These are phyloP conservation scores for Dissophora ornata DNA, from an alignment of 192 early-diverging fungal species.

Conservation along the genomic window DNA sequence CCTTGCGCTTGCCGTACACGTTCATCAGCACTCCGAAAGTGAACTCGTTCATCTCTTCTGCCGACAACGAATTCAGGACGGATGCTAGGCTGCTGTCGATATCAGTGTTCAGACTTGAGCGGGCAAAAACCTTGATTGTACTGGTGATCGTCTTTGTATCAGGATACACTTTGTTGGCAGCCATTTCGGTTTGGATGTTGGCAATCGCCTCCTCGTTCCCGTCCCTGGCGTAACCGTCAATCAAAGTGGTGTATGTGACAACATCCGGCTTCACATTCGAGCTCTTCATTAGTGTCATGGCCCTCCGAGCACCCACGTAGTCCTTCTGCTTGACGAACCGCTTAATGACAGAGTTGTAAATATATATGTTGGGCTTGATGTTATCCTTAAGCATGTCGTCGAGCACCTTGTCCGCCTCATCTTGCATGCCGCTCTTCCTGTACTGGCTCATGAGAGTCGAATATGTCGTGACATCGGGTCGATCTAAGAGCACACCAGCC, in stretches of 20 bases:
- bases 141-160: constrained; percentile 43
- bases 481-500: neutral
- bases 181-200: constrained; percentile 38
- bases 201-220: constrained; percentile 47
- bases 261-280: constrained; percentile 31
- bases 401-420: constrained; percentile 23
- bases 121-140: constrained; percentile 47
- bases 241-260: constrained; percentile 46
- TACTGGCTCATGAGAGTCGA: constrained; percentile 43
- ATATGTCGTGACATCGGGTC: constrained; percentile 32
- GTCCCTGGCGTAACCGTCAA: constrained; percentile 37
- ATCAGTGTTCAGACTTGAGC: constrained; percentile 8
- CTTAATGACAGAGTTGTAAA: constrained; percentile 40
- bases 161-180: constrained; percentile 30
- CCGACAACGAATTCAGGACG: constrained; percentile 22
- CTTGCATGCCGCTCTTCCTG: constrained; percentile 12
- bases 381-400: constrained; percentile 37
- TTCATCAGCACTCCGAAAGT: constrained; percentile 51
- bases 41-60: constrained; percentile 38
- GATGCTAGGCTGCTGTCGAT: constrained; percentile 26
- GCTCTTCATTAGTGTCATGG: constrained; percentile 26
- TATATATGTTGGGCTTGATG: constrained; percentile 45
- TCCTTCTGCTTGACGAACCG: constrained; percentile 34
- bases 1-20: constrained; percentile 48
- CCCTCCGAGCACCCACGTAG: constrained; percentile 14